Conservation (phyloP, 257 asterid species). For the Lycium ferocissimum region DNA sequence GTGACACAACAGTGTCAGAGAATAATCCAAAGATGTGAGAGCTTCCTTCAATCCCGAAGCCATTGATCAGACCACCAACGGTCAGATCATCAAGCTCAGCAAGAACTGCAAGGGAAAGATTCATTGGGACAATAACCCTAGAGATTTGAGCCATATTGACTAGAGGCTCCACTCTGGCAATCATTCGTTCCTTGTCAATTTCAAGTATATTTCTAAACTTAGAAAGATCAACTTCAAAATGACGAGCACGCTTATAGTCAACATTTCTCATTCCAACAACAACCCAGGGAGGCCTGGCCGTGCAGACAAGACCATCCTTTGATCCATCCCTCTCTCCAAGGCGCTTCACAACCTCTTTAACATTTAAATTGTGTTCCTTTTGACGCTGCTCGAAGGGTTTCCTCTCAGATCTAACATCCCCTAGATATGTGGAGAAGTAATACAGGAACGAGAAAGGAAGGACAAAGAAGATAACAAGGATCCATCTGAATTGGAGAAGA, state of each 20-base stretch:
- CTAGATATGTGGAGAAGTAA: slow-evolving; percentile 23
- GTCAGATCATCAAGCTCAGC: slow-evolving; percentile 97
- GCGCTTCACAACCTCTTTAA: slow-evolving; percentile 37
- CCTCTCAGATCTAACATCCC: slow-evolving; percentile 60
- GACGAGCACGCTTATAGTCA: slow-evolving; percentile 28
- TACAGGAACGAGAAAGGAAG: slow-evolving; percentile 28
- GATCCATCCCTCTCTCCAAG: slow-evolving; percentile 5
- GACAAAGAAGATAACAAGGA: slow-evolving; percentile 23
- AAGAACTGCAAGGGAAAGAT: slow-evolving; percentile 86
- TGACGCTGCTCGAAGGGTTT: slow-evolving; percentile 72
- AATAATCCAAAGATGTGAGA: slow-evolving; percentile 68
- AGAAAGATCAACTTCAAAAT: slow-evolving; percentile 31
- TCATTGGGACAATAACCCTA: slow-evolving; percentile 82
- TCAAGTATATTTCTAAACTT: slow-evolving; percentile 49
- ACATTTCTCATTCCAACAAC: slow-evolving; percentile 29
- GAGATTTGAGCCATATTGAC: slow-evolving; percentile 93
- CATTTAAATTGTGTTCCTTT: slow-evolving; percentile 55
- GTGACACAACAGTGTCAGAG: slow-evolving; percentile 92
- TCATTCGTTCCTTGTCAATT: slow-evolving; percentile 74
- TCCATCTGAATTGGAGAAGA: slow-evolving; percentile 38
- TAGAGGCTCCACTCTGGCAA: slow-evolving; percentile 42
- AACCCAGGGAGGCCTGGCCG: slow-evolving; percentile 25
- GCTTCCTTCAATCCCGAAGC: slow-evolving; percentile 69
- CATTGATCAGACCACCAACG: slow-evolving; percentile 93
- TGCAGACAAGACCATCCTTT: slow-evolving; percentile 31